phyloP scores from a whole-genome alignment of 257 asterid genomes.

The Petunia secreta region DNA sequence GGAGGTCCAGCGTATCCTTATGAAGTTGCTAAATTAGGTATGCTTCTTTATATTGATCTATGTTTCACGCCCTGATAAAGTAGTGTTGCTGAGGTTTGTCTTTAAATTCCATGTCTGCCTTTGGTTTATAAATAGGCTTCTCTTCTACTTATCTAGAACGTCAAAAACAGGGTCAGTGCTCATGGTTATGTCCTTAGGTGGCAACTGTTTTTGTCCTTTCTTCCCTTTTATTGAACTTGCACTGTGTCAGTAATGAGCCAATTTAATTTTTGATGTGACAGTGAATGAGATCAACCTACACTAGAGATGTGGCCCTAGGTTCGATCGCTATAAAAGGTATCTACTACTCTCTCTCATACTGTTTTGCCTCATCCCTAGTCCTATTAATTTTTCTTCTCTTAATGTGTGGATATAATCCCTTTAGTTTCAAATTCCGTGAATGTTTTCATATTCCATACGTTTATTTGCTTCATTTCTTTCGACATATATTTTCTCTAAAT shows the following conservation, averaged over 20 bases:
- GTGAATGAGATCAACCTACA: slow-evolving; percentile 99
- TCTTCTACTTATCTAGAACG: not conserved
- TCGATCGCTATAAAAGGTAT: slow-evolving; percentile 76
- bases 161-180: not conserved
- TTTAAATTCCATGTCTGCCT: not conserved
- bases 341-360: slow-evolving; percentile 22
- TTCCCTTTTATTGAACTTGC: not conserved
- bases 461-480: slow-evolving; percentile 15
- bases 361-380: not conserved
- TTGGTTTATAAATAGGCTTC: not conserved
- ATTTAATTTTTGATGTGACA: slow-evolving; percentile 35
- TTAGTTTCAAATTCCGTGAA: not conserved
- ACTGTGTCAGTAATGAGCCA: not conserved
- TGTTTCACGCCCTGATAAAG: slow-evolving; percentile 89
- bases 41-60: not conserved
- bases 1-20: slow-evolving; percentile 88
- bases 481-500: slow-evolving; percentile 9
- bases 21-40: slow-evolving; percentile 86
- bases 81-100: slow-evolving; percentile 91
- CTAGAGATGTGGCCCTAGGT: slow-evolving; percentile 78
- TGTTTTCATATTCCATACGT: not conserved
- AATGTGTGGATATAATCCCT: not conserved
- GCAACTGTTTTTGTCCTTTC: not conserved
- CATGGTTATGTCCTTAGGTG: not conserved
- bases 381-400: not conserved